Base-by-base conservation (phyloP, 805 yeast genomes). In the Metschnikowia dekortorum region DNA sequence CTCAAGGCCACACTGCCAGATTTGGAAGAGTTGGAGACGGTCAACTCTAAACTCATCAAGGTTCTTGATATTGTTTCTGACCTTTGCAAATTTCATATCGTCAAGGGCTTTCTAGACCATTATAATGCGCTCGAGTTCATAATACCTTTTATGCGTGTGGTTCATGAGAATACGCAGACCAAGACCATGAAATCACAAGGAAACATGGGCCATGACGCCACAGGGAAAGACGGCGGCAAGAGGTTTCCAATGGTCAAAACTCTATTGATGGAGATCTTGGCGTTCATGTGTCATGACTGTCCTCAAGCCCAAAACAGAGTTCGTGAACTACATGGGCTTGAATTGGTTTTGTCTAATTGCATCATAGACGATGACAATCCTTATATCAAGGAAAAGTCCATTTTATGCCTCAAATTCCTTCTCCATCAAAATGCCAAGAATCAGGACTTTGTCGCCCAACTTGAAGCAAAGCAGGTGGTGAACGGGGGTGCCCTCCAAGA, bases 281-380 rank as follows among this genome's bases (percentile, higher is more conserved):
- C 90, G 0, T 75, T 78, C 44, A 63, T 90, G 43, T 74, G 79
- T 0, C 76, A 76, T 54, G 70, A 76, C 0, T 76, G 82, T 42
- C 69, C 65, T 41, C 71, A 70, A 5, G 78, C 81, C 5, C 97
- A 92, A 62, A 92, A 91, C 50, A 63, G 68, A 39, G 71, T 87
- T 34, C 71, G 97, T 43, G 78, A 77, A 30, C 57, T 73, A 0
- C 87, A 85, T 42, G 96, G 89, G 0, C 64, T 92, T 11, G 88
- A 83, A 47, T 66, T 88, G 16, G 75, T 91, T 0, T 70, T 92
- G 26, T 85, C 91, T 7, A 85, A 84, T 54, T 91, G 97, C 69
- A 80, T 86, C 37, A 83, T 94, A 46, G 98, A 92, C 64, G 84
- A 83, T 41, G 82, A 87, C 62, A 95, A 94, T 64, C 98, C 97